Base-by-base conservation (phyloP, 495 filamentous ascomycete genomes). In the Talaromyces wortmannii region DNA sequence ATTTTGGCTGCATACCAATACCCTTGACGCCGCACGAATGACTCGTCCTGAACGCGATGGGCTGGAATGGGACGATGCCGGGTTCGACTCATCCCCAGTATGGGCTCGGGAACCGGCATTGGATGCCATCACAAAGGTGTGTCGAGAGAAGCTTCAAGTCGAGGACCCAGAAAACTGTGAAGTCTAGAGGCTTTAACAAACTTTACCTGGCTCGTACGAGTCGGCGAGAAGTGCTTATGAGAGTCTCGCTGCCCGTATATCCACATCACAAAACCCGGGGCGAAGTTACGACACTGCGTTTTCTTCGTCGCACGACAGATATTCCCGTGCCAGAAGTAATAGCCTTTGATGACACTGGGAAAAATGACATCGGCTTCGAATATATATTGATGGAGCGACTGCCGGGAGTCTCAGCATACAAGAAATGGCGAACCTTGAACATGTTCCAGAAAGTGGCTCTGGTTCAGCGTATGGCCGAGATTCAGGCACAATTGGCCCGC, bases 321-420 rank as follows among this genome's bases (percentile, higher is more conserved):
- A 65, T 84, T 3, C 83, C 81, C 0, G 72, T 83, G 0, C 78
- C 83, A 5, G 59, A 61, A 2, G 69, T 84, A 17, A 57, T 73
- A 18, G 71, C 71, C 16, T 82, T 71, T 43, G 74, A 83, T 50
- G 66, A 72, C 16, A 70, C 74, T 0, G 51, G 55, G 5, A 45
- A 69, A 6, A 83, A 78, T 56, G 66, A 67, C 8, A 62, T 85
- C 29, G 77, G 76, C 8, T 82, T 78, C 56, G 82, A 84, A 69
- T 86, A 82, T 82, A 76, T 84, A 1, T 55, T 85, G 10, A 79
- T 83, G 76, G 70, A 73, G 15, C 65, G 61, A 55, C 59, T 83
- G 44, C 53, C 67, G 4, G 81, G 82, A 3, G 66, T 47, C 5
- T 61, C 68, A 0, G 67, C 78, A 1, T 53, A 61, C 31, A 57